phyloP scores from a whole-genome alignment of 2,329 filamentous ascomycete species.

The Colletotrichum tamarilloi region DNA sequence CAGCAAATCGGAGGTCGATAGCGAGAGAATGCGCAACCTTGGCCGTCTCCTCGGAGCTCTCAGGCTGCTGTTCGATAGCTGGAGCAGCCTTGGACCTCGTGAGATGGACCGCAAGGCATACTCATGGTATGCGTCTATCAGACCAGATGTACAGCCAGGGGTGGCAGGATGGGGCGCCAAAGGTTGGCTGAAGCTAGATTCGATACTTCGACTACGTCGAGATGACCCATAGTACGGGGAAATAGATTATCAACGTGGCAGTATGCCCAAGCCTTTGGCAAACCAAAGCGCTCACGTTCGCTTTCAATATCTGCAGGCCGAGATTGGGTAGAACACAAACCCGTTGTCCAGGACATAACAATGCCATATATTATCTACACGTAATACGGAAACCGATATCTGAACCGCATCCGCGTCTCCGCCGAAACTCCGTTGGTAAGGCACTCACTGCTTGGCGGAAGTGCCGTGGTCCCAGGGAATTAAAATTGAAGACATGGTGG shows the following conservation, averaged over 20 bases:
- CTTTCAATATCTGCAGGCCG: neutral
- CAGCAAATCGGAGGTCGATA: constrained; percentile 48
- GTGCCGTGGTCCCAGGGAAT: too few relatives aligned
- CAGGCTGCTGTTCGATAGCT: constrained; percentile 78
- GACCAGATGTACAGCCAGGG: constrained; percentile 81
- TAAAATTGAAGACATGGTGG: too few relatives aligned
- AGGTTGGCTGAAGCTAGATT: constrained; percentile 72
- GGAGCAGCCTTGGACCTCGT: constrained; percentile 71
- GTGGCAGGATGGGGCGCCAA: constrained; percentile 87
- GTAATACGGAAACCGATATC: neutral
- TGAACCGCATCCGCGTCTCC: too few relatives aligned
- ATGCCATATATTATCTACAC: neutral
- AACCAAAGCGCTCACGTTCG: neutral
- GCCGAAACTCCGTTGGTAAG: too few relatives aligned
- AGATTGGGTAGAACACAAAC: neutral
- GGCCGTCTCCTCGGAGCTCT: constrained; percentile 77
- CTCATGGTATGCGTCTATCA: constrained; percentile 82
- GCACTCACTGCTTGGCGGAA: too few relatives aligned
- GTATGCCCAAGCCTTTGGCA: neutral
- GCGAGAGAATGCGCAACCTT: constrained; percentile 77
- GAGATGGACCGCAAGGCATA: constrained; percentile 83
- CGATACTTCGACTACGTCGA: constrained; percentile 72
- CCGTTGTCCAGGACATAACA: neutral
- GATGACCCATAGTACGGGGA: constrained; percentile 33
- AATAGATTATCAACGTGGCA: neutral